Base-by-base conservation (phyloP, 495 filamentous ascomycete genomes). In the Jackrogersella minutella region DNA sequence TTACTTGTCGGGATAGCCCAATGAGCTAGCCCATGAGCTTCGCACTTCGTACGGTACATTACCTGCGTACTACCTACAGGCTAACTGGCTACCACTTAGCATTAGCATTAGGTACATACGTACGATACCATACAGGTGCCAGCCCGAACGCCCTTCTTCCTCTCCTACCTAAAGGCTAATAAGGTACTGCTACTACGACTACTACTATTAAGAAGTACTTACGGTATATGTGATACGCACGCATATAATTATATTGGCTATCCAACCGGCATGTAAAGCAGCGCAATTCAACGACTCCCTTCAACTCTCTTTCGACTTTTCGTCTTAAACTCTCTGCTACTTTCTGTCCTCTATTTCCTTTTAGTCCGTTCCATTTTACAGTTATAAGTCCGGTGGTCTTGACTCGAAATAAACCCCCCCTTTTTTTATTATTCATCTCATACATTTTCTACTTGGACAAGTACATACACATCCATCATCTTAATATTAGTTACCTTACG, bases 261-360 rank as follows among this genome's bases (percentile, higher is more conserved):
- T 49, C 58, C 60, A 60, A 43, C 56, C 44, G 52, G 50, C 51
- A 69, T 44, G 54, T 69, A 64, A 63, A 69, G 13, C 36, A 43
- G 36, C 21, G 55, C 54, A 55, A 63, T 50, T 44, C 41, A 47
- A 60, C 36, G 21, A 31, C 56, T 39, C 43, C 49, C 33, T 50
- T 56, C 52, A 10, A 5, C 52, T 30, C n/a, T 33, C 30, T 41
- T 46, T 43, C 28, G 37, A 13, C 13, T 44, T 40, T 16, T 17
- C 30, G 5, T 17, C 13, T 19, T 58, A 30, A 13, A 44, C 9
- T 44, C 6, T 50, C 39, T 43, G 0, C 8, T 14, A 21, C n/a
- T 31, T 4, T 13, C 34, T 36, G 8, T 9, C 28, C 19, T 51
- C 33, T 13, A 41, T 46, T 24, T 54, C 9, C 8, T 17, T 9